A percentile compares a stretch with the other conserved stretches of the same genome.
Conservation (phyloP, 1,139 yeast genomes). For the Suhomyces panamericanus region DNA sequence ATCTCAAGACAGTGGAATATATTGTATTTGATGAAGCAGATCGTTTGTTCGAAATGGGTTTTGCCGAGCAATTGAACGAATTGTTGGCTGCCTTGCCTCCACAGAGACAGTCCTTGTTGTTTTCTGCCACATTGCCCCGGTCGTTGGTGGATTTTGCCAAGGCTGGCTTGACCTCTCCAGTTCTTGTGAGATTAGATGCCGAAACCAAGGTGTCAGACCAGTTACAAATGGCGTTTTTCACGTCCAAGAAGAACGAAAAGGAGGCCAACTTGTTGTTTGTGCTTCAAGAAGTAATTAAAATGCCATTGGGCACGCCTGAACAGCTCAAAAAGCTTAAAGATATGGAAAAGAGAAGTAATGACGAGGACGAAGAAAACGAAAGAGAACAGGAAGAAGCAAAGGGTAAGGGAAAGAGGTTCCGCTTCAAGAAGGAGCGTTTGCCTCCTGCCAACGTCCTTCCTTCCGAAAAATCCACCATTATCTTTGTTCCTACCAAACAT, state of each 20-base stretch:
- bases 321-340: slow-evolving; percentile 54
- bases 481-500: slow-evolving; percentile 95
- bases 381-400: slow-evolving; percentile 33
- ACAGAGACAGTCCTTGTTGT: slow-evolving; percentile 80
- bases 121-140: slow-evolving; percentile 93
- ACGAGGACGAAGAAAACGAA: slow-evolving; percentile 51
- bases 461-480: slow-evolving; percentile 74
- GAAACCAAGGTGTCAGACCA: slow-evolving; percentile 88
- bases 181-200: slow-evolving; percentile 86
- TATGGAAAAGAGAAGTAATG: slow-evolving; percentile 46
- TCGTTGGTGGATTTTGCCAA: slow-evolving; percentile 94
- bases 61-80: slow-evolving; percentile 91
- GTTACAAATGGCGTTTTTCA: slow-evolving; percentile 83
- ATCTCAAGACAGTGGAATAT: slow-evolving; percentile 78
- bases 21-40: slow-evolving; percentile 98
- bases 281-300: slow-evolving; percentile 78
- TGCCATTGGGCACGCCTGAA: slow-evolving; percentile 76
- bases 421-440: slow-evolving; percentile 55
- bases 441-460: slow-evolving; percentile 85
- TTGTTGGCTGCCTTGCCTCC: slow-evolving; percentile 80
- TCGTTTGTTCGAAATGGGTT: slow-evolving; percentile 95
- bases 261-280: slow-evolving; percentile 81
- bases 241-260: slow-evolving; percentile 80
- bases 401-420: slow-evolving; percentile 35
- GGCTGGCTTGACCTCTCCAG: slow-evolving; percentile 92